Evolutionary conservation across 768 basidiomycete genomes (phyloP).

Genomic region (Royoungia palumana): DNA sequence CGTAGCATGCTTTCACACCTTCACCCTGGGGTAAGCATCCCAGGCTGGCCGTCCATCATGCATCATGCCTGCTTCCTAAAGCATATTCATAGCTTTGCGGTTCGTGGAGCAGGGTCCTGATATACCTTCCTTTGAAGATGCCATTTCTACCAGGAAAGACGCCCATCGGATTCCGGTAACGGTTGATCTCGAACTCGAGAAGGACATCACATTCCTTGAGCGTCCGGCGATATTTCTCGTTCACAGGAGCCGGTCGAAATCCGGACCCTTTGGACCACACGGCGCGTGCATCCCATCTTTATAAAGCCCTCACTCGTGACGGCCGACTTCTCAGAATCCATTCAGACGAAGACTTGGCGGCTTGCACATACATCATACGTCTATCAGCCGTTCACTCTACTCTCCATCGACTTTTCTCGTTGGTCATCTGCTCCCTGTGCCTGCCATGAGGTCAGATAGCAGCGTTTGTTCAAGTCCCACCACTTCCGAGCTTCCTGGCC

Average conservation of each 20-base stretch:
- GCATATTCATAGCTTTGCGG: not conserved
- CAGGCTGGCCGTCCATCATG: not conserved
- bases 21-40: not conserved
- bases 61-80: too few relatives aligned
- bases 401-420: not conserved
- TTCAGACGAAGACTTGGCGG: constrained; percentile 1
- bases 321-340: not conserved
- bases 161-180: constrained; percentile 8
- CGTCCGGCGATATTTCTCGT: constrained; percentile 5
- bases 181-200: constrained; percentile 4
- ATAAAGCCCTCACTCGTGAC: constrained; percentile 11
- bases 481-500: constrained; percentile 5
- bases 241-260: constrained; percentile 1
- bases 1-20: not conserved
- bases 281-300: constrained; percentile 2
- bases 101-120: not conserved
- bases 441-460: constrained; percentile 11
- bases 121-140: not conserved
- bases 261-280: not conserved
- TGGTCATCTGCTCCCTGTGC: not conserved
- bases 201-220: constrained; percentile 6
- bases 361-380: not conserved
- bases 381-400: not conserved
- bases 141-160: not conserved
- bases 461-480: constrained; percentile 15